phyloP scores from a whole-genome alignment of 192 early-diverging fungal species.

The Rhizoclosmatium sp. region DNA sequence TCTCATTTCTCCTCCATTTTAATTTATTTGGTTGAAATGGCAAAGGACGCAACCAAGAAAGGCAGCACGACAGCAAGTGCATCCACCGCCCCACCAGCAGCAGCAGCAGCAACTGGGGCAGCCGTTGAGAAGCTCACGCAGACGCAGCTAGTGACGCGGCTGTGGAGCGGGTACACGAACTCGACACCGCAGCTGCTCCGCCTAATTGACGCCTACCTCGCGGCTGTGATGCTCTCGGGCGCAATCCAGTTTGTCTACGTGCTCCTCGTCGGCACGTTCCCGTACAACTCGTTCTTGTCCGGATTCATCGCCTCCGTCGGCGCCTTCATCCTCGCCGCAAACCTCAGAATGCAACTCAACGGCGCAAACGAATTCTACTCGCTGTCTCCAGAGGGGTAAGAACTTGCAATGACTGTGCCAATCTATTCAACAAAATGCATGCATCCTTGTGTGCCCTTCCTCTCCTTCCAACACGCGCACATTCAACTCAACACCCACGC shows the following conservation, averaged over 20 bases:
- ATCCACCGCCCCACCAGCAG: background rate
- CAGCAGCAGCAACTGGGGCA: background rate
- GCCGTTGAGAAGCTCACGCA: background rate
- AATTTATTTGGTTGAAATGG: background rate
- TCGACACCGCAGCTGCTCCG: constrained; percentile 83
- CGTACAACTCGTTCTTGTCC: constrained; percentile 97
- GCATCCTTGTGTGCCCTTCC: background rate
- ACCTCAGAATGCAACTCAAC: constrained; percentile 94
- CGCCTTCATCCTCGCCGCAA: constrained; percentile 92
- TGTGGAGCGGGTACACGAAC: constrained; percentile 57
- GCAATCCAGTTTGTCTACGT: constrained; percentile 91
- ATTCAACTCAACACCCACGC: background rate
- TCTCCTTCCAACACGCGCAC: background rate
- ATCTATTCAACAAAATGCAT: background rate
- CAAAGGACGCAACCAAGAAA: background rate
- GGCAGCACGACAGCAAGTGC: no score
- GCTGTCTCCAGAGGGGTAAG: constrained; percentile 81
- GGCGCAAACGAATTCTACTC: constrained; percentile 79
- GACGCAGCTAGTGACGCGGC: constrained; percentile 36
- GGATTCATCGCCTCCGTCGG: constrained; percentile 94
- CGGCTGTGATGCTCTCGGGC: constrained; percentile 89
- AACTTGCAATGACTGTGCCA: background rate
- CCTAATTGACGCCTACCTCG: constrained; percentile 93
- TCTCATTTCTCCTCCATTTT: no score
- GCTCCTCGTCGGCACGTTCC: constrained; percentile 86